Conservation (phyloP, 192 early-diverging fungal species). For the Coemansia sp. region DNA sequence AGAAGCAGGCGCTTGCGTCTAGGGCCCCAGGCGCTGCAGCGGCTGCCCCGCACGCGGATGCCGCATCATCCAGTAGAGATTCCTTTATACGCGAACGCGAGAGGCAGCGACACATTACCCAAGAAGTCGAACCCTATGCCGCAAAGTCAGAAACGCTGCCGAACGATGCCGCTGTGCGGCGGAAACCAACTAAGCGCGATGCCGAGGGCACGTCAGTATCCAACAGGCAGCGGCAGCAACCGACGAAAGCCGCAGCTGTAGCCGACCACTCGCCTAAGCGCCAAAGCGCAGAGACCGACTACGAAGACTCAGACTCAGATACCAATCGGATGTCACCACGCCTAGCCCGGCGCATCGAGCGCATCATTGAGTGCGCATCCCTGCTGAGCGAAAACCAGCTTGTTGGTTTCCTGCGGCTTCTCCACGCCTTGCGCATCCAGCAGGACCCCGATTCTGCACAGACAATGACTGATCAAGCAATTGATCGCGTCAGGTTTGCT, state of each 20-base stretch:
- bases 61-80: constrained; percentile 23
- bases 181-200: neutral
- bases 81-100: constrained; percentile 51
- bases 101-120: constrained; percentile 29
- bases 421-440: constrained; percentile 47
- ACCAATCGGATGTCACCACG: constrained; percentile 6
- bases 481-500: constrained; percentile 23
- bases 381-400: constrained; percentile 23
- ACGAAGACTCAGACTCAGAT: neutral
- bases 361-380: constrained; percentile 24
- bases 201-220: neutral
- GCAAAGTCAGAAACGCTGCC: neutral
- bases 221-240: neutral
- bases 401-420: constrained; percentile 35
- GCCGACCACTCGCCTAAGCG: constrained; percentile 3
- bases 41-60: neutral
- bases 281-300: neutral
- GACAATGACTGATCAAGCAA: constrained; percentile 31
- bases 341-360: constrained; percentile 24
- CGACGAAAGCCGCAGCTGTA: neutral
- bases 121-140: neutral
- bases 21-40: constrained; percentile 8
- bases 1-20: constrained; percentile 25
- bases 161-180: neutral
- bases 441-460: constrained; percentile 42